phyloP scores from a whole-genome alignment of 345 rosid species.

The Toxicodendron radicans region DNA sequence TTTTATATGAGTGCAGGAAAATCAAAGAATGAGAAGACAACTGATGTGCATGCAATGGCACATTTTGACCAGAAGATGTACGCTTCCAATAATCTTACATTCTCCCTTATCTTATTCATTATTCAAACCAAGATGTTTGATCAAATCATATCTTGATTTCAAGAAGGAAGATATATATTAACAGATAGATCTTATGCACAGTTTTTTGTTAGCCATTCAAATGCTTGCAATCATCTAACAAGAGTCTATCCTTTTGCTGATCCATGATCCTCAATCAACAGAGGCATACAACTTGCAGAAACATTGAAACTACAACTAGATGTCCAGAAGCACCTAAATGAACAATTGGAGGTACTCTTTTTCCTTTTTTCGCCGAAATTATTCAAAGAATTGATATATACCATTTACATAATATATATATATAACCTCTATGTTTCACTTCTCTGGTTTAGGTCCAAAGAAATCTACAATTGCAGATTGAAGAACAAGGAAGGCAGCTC shows the following conservation, averaged over 20 bases:
- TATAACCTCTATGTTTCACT: neutral
- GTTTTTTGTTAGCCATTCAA: neutral
- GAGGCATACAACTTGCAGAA: slow-evolving; percentile 28
- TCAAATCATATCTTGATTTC: neutral
- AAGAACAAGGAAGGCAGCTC: slow-evolving; percentile 37
- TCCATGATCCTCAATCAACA: neutral
- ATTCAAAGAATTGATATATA: neutral
- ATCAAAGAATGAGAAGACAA: slow-evolving; percentile 2
- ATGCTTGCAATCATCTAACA: neutral
- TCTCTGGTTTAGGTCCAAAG: slow-evolving; percentile 27
- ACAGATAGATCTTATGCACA: neutral
- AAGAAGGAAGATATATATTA: neutral
- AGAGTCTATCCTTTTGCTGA: neutral
- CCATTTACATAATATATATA: no score
- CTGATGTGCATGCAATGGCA: neutral
- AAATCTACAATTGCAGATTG: slow-evolving; percentile 30
- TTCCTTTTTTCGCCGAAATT: neutral
- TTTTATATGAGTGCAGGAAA: neutral
- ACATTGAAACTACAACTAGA: slow-evolving; percentile 33
- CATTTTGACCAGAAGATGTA: slow-evolving; percentile 8
- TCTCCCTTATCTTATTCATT: neutral
- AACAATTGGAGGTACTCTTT: slow-evolving; percentile 36
- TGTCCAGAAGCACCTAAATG: slow-evolving; percentile 30
- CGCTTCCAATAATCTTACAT: neutral
- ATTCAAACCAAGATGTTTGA: neutral